phyloP scores from a whole-genome alignment of 208 protist genomes.

The Blastocrithidia nonstop region DNA sequence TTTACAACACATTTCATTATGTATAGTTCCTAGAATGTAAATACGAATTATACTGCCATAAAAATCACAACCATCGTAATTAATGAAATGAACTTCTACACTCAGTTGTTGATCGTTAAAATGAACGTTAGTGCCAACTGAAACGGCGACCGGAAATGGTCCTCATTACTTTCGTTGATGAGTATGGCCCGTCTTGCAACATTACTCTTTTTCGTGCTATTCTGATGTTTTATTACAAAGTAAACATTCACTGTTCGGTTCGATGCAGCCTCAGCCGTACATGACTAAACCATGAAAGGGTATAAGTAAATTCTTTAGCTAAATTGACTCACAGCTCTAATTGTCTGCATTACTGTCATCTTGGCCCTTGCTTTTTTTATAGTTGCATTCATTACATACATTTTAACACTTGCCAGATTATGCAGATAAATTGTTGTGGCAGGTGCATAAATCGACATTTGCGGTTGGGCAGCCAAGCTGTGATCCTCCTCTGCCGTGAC shows the following conservation, averaged over 20 bases:
- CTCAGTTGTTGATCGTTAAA: constrained; percentile 59
- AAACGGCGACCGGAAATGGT: constrained; percentile 71
- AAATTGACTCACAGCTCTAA: too few relatives aligned
- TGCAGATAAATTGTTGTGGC: constrained; percentile 13
- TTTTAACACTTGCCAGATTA: too few relatives aligned
- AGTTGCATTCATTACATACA: too few relatives aligned
- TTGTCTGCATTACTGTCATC: too few relatives aligned
- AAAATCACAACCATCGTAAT: constrained; percentile 75
- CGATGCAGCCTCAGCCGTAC: constrained; percentile 71
- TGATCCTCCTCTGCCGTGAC: constrained; percentile 69
- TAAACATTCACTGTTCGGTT: constrained; percentile 6
- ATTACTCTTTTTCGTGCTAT: too few relatives aligned
- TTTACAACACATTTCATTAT: constrained; percentile 42
- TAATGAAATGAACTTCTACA: constrained; percentile 81
- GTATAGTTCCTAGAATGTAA: constrained; percentile 34
- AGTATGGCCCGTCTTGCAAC: too few relatives aligned
- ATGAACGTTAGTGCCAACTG: constrained; percentile 81
- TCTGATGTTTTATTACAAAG: too few relatives aligned
- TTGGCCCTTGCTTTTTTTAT: too few relatives aligned
- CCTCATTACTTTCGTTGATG: too few relatives aligned
- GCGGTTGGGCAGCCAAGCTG: constrained; percentile 84
- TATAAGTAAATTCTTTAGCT: constrained; percentile 20
- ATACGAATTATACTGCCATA: constrained; percentile 71
- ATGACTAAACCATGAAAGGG: constrained; percentile 52
- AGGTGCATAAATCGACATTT: constrained; percentile 64